These are phyloP conservation scores for Periconia digitata DNA, from an alignment of 2,329 filamentous ascomycete genomes.

Conservation along the genomic window DNA sequence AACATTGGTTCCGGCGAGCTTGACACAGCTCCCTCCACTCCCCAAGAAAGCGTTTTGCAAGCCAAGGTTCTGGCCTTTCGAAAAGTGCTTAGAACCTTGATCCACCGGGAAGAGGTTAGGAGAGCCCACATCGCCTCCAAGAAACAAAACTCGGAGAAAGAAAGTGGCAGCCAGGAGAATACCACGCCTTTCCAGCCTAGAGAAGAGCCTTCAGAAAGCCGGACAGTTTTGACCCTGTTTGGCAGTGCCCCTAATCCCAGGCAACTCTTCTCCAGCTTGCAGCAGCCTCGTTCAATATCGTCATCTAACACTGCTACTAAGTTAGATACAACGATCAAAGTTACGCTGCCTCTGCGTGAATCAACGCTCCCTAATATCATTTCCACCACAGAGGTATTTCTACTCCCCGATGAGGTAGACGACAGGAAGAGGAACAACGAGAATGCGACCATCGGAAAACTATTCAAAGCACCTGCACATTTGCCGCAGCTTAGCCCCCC, in stretches of 20 bases:
- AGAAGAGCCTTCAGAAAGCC: conserved; percentile 43
- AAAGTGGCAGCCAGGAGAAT: conserved; percentile 9
- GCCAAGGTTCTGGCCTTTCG: conserved; percentile 37
- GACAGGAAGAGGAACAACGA: conserved; percentile 55
- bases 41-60: conserved; percentile 38
- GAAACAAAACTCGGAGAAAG: conserved; percentile 7
- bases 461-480: conserved; percentile 69
- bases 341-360: conserved; percentile 60
- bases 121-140: conserved; percentile 6
- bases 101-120: conserved; percentile 32
- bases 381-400: conserved; percentile 66
- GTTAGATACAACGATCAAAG: conserved; percentile 45
- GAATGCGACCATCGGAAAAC: conserved; percentile 68
- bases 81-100: conserved; percentile 30
- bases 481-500: conserved; percentile 69
- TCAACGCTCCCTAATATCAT: conserved; percentile 73
- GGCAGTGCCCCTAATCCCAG: conserved; percentile 73
- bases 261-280: conserved; percentile 85
- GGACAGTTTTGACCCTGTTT: conserved; percentile 72
- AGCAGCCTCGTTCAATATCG: conserved; percentile 51
- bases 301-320: conserved; percentile 37
- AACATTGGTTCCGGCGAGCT: conserved; percentile 29
- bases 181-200: conserved; percentile 18
- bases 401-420: conserved; percentile 48
- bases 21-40: conserved; percentile 28